Conservation (phyloP, 2,329 filamentous ascomycete genomes). For the Claviceps digitariae region DNA sequence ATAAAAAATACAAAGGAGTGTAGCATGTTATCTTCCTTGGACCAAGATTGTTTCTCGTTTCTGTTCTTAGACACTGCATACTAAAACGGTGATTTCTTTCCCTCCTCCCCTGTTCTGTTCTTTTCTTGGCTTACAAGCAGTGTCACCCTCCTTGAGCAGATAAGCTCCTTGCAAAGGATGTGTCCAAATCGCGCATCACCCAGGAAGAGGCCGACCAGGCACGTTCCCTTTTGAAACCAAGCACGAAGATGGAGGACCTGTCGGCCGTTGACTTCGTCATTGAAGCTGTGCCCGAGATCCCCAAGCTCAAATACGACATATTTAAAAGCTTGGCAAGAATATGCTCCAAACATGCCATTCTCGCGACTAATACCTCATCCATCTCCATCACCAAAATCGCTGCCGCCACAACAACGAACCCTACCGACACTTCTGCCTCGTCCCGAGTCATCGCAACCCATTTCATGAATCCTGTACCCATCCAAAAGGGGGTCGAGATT, state of each 20-base stretch:
- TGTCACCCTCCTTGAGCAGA: conserved; percentile 35
- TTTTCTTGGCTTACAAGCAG: neutral
- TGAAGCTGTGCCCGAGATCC: conserved; percentile 90
- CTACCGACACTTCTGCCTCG: conserved; percentile 65
- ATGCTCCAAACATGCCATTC: conserved; percentile 70
- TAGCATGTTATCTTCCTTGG: neutral
- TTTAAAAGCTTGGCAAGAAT: conserved; percentile 73
- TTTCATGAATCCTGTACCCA: conserved; percentile 97
- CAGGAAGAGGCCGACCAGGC: conserved; percentile 66
- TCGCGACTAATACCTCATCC: conserved; percentile 97
- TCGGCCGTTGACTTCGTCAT: conserved; percentile 90
- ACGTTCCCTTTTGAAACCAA: conserved; percentile 53
- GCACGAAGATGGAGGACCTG: conserved; percentile 63
- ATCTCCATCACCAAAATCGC: conserved; percentile 96
- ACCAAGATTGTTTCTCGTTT: neutral
- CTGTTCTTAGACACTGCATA: neutral
- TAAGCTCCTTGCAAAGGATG: conserved; percentile 86
- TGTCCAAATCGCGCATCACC: conserved; percentile 74
- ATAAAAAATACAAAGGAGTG: too few relatives aligned
- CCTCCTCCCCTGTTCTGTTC: neutral
- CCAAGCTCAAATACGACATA: conserved; percentile 73
- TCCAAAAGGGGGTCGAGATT: conserved; percentile 96
- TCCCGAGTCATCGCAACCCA: conserved; percentile 90
- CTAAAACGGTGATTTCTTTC: neutral
- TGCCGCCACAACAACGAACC: conserved; percentile 65